A percentile compares a stretch with the other conserved stretches of the same genome.
Evolutionary conservation across 2,329 filamentous ascomycete genomes (phyloP).

Genomic region (Geoglossum cookeanum): DNA sequence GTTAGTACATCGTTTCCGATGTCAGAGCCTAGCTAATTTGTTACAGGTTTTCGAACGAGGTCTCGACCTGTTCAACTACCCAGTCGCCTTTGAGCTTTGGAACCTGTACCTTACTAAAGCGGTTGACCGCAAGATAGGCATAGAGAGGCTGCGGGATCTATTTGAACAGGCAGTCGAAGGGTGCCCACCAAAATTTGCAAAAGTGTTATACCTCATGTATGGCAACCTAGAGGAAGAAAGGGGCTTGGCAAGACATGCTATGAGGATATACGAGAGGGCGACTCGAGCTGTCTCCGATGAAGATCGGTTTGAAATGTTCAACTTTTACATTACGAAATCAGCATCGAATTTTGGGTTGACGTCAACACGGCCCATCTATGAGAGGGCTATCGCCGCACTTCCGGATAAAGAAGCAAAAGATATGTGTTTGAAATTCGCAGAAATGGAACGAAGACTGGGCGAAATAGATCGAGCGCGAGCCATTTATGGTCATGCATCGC

Average conservation of each 20-base stretch:
- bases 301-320: conserved; percentile 92
- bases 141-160: conserved; percentile 80
- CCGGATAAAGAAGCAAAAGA: conserved; percentile 85
- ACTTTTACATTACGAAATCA: conserved; percentile 98
- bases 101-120: conserved; percentile 96
- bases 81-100: conserved; percentile 96
- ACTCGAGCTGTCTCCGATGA: conserved; percentile 89
- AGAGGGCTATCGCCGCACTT: conserved; percentile 81
- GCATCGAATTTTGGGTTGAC: conserved; percentile 95
- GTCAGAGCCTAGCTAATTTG: not conserved
- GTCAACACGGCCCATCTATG: conserved; percentile 88
- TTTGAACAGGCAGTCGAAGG: conserved; percentile 95
- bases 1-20: not conserved
- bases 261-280: conserved; percentile 96
- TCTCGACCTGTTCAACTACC: conserved; percentile 94
- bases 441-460: conserved; percentile 81
- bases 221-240: conserved; percentile 92
- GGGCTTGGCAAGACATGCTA: conserved; percentile 83
- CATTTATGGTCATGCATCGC: conserved; percentile 89
- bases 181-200: conserved; percentile 88
- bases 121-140: conserved; percentile 86
- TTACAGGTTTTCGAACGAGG: conserved; percentile 65
- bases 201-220: conserved; percentile 94
- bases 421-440: conserved; percentile 97
- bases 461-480: conserved; percentile 89